Percentiles rank a stretch among this genome's conserved stretches.
Conservation (phyloP, 164 flowering plant species). For the Dillenia suffruticosa region DNA sequence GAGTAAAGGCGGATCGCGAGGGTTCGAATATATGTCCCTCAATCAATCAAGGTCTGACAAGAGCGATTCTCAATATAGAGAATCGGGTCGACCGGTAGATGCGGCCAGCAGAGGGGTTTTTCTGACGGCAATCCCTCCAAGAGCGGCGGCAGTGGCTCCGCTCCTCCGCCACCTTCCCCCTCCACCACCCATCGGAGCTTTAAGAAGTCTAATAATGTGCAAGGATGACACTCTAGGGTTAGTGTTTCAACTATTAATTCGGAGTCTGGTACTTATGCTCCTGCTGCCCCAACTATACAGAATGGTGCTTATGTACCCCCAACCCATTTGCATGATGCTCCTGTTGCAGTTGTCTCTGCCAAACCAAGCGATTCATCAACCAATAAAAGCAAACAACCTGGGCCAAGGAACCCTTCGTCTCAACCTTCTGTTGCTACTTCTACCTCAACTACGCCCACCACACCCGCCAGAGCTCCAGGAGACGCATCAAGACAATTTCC, state of each 20-base stretch:
- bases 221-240: conserved; percentile 57
- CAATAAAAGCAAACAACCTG: conserved; percentile 34
- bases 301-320: conserved; percentile 54
- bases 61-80: conserved; percentile 45
- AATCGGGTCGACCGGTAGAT: conserved; percentile 35
- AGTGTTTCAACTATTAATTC: conserved; percentile 21
- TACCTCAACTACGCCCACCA: conserved; percentile 28
- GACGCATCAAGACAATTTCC: conserved; percentile 46
- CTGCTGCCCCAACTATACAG: conserved; percentile 28
- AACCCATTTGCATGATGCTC: conserved; percentile 35
- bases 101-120: conserved; percentile 44
- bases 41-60: conserved; percentile 74
- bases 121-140: conserved; percentile 32
- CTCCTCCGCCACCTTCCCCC: conserved; percentile 32
- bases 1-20: conserved; percentile 12
- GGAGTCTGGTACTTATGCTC: conserved; percentile 14
- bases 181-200: conserved; percentile 38
- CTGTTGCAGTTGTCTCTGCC: conserved; percentile 19
- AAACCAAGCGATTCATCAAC: conserved; percentile 35
- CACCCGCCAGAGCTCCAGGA: conserved; percentile 52
- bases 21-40: conserved; percentile 72
- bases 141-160: conserved; percentile 48
- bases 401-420: conserved; percentile 62
- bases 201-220: conserved; percentile 64
- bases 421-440: conserved; percentile 40